A percentile compares a stretch with the other conserved stretches of the same genome.
Conservation (phyloP, 176 grass and related monocot genomes). For the Puccinellia tenuiflora region DNA sequence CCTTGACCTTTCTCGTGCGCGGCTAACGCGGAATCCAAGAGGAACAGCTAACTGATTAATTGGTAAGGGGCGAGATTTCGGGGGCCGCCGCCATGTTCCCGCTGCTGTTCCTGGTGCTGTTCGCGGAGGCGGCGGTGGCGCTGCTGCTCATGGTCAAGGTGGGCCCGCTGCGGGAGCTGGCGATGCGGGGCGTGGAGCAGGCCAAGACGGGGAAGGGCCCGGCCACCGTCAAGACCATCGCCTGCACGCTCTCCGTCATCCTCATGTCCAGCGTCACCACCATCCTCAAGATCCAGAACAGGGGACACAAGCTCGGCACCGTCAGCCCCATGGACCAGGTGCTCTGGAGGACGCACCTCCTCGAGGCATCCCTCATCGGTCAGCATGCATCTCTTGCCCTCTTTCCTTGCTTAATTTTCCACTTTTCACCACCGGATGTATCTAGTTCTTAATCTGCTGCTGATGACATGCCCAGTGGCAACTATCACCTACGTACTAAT, state of each 20-base stretch:
- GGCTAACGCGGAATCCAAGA: not conserved
- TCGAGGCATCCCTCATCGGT: slow-evolving; percentile 96
- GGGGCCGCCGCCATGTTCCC: slow-evolving; percentile 50
- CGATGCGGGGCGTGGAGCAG: slow-evolving; percentile 77
- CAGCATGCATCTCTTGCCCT: not conserved
- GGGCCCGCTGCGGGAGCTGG: slow-evolving; percentile 74
- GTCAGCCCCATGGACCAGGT: slow-evolving; percentile 97
- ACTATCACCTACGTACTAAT: not conserved
- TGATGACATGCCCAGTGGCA: not conserved
- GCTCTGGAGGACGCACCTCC: slow-evolving; percentile 87
- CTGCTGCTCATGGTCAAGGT: slow-evolving; percentile 87
- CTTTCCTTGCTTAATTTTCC: not conserved
- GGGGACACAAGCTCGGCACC: slow-evolving; percentile 70
- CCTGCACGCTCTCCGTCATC: slow-evolving; percentile 78
- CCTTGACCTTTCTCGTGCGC: not conserved
- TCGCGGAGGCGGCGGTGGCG: slow-evolving; percentile 74
- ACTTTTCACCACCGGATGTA: not conserved
- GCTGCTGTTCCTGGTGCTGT: slow-evolving; percentile 75
- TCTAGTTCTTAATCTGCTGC: not conserved
- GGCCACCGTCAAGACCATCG: slow-evolving; percentile 85
- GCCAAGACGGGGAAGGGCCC: slow-evolving; percentile 75
- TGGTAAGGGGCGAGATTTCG: not conserved
- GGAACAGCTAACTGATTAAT: not conserved
- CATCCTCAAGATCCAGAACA: slow-evolving; percentile 86
- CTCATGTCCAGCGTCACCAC: slow-evolving; percentile 67